Base-by-base conservation (phyloP, 495 filamentous ascomycete species). In the Aspergillus funiculosus region DNA sequence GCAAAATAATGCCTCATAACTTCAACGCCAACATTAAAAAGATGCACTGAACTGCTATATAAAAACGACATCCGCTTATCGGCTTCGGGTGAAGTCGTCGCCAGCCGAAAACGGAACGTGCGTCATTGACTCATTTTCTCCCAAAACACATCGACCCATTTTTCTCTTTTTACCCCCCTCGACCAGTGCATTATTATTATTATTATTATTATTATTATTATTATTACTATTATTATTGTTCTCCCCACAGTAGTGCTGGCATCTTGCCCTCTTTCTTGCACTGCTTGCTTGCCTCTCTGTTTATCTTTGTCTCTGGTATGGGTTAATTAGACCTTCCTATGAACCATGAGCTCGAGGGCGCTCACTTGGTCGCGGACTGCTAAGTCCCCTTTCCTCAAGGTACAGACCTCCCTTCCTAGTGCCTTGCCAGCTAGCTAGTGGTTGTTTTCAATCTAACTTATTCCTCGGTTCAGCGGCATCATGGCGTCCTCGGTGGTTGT, bases 301-400 rank as follows among this genome's bases (percentile, higher is more conserved):
- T 49, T 45, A 44, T 34, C 39, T 49, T 29, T 34, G 28, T 51
- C 36, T 21, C 46, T 45, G 50, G 25, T 6, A 48, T 43, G 36
- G n/a, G 43, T 37, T 29, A n/a, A n/a, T 39, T 39, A 13, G 28
- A 14, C 17, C 4, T 10, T 46, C 15, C 13, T 40, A 42, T 56
- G 53, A 54, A 62, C 40, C 56, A 71, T 71, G 67, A 61, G 61
- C 56, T 60, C 60, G 26, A 62, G 62, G 54, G 53, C 59, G 51
- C 47, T 68, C 28, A 60, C 41, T 39, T 61, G 54, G 61, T 57
- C 60, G 27, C 56, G 67, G 48, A 60, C 63, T 35, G 55, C 58
- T 2, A 57, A 58, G 53, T 54, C 64, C 46, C 58, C 61, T 15
- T 47, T 62, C 21, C 52, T 56, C 20, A 64, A 60, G 57, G 64